A percentile compares a stretch with the other conserved stretches of the same genome.
Evolutionary conservation across 441 rosid genomes (phyloP).

Genomic region (Manihot esculenta): DNA sequence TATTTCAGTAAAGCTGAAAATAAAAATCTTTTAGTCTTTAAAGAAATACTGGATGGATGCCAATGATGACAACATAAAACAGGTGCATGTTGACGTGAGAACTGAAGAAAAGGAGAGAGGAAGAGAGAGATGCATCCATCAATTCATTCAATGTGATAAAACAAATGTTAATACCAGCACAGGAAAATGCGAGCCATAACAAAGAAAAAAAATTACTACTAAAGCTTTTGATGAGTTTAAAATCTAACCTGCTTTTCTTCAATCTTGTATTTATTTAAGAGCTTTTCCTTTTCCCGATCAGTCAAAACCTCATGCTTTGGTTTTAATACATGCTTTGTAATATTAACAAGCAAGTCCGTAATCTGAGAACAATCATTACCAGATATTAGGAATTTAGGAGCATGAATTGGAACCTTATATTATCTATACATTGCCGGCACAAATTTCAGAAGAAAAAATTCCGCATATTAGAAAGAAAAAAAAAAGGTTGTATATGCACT

Average conservation of each 20-base stretch:
- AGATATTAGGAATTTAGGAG: not conserved
- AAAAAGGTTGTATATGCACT: too few relatives aligned
- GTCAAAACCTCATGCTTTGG: slow-evolving; percentile 67
- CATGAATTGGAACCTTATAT: not conserved
- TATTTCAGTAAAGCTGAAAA: not conserved
- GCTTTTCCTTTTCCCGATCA: slow-evolving; percentile 58
- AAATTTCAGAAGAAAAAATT: slow-evolving; percentile 5
- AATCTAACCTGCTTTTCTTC: slow-evolving; percentile 81
- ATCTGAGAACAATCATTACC: slow-evolving; percentile 45
- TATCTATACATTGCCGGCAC: not conserved
- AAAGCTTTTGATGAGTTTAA: slow-evolving; percentile 5
- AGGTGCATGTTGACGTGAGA: not conserved
- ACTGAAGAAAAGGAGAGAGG: not conserved
- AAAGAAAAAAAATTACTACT: not conserved
- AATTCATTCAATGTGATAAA: not conserved
- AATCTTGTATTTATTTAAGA: slow-evolving; percentile 58
- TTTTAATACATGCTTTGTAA: slow-evolving; percentile 78
- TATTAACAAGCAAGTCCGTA: slow-evolving; percentile 77
- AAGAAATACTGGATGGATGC: not conserved
- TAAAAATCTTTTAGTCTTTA: not conserved
- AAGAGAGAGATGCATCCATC: not conserved
- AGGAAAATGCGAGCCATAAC: not conserved
- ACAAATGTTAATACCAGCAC: not conserved
- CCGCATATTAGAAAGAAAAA: not conserved
- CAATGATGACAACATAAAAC: not conserved